phyloP scores from a whole-genome alignment of 345 rosid genomes.

The Linum trigynum region DNA sequence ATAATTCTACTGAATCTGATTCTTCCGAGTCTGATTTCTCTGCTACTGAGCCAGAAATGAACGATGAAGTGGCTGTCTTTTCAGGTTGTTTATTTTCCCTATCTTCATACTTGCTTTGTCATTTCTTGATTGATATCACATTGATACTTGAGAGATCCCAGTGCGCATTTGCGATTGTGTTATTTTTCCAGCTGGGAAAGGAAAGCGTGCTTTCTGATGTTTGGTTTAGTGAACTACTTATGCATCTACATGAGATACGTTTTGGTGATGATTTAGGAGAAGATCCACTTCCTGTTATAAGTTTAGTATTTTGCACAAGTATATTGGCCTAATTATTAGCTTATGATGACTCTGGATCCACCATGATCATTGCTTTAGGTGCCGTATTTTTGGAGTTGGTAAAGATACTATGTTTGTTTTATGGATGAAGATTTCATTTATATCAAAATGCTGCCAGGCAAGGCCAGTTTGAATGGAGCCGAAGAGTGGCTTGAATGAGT shows the following conservation, averaged over 20 bases:
- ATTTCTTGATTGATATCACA: not conserved
- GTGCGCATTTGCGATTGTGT: not conserved
- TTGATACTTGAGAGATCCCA: not conserved
- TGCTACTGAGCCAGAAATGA: slow-evolving; percentile 74
- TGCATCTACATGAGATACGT: not conserved
- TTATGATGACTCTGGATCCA: not conserved
- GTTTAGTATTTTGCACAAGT: not conserved
- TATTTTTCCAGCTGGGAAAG: not conserved
- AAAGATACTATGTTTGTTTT: not conserved
- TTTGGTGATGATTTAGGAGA: not conserved
- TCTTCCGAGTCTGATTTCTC: slow-evolving; percentile 60
- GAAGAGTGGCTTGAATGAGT: too few relatives aligned
- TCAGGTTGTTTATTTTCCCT: slow-evolving; percentile 44
- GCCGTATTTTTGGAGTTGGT: not conserved
- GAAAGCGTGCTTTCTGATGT: not conserved
- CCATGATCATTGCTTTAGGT: not conserved
- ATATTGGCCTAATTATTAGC: not conserved
- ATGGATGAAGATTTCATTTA: not conserved
- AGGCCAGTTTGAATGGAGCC: not conserved
- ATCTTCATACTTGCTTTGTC: slow-evolving; percentile 3
- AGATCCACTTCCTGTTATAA: not conserved
- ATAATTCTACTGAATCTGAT: slow-evolving; percentile 49
- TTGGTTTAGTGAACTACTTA: not conserved
- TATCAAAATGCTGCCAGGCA: not conserved
- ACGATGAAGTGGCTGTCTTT: slow-evolving; percentile 47